These are phyloP conservation scores for Gnetum montanum DNA, from an alignment of 75 land plant species.

Conservation along the genomic window DNA sequence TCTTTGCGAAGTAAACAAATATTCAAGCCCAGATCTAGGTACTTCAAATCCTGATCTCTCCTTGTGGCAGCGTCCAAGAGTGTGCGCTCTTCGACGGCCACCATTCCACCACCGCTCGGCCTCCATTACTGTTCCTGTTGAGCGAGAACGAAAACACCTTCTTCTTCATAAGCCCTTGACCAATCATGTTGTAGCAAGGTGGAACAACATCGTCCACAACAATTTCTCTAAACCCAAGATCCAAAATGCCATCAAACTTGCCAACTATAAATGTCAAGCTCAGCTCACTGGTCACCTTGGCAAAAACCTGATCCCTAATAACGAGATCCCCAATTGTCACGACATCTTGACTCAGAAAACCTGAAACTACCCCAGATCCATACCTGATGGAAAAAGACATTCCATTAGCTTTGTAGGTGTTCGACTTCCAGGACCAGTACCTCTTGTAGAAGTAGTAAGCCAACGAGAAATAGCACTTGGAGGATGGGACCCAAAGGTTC, in stretches of 20 bases:
- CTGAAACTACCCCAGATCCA: slow-evolving; percentile 72
- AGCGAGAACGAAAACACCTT: too few species aligned
- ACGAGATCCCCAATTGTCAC: slow-evolving; percentile 59
- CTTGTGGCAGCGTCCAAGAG: too few species aligned
- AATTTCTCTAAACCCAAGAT: slow-evolving; percentile 85
- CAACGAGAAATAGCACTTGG: slow-evolving; percentile 83
- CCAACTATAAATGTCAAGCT: slow-evolving; percentile 62
- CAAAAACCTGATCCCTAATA: slow-evolving; percentile 67
- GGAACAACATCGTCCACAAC: slow-evolving; percentile 62
- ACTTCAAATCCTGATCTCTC: too few species aligned
- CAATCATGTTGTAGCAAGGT: background rate
- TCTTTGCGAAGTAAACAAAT: too few species aligned
- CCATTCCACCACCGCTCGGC: too few species aligned
- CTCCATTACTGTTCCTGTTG: too few species aligned
- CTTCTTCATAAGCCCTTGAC: too few species aligned
- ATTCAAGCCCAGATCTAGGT: too few species aligned
- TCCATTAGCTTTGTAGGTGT: slow-evolving; percentile 69
- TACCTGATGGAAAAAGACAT: slow-evolving; percentile 37
- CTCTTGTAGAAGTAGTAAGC: slow-evolving; percentile 76
- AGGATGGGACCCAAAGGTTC: slow-evolving; percentile 90
- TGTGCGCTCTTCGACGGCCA: too few species aligned
- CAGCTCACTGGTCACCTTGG: slow-evolving; percentile 76
- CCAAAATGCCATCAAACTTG: slow-evolving; percentile 90
- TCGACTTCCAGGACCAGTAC: slow-evolving; percentile 58
- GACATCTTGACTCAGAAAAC: slow-evolving; percentile 62